Percentiles rank a stretch among this genome's conserved stretches.
Evolutionary conservation across 192 early-diverging fungal genomes (phyloP).

Genomic region (Coemansia sp.): DNA sequence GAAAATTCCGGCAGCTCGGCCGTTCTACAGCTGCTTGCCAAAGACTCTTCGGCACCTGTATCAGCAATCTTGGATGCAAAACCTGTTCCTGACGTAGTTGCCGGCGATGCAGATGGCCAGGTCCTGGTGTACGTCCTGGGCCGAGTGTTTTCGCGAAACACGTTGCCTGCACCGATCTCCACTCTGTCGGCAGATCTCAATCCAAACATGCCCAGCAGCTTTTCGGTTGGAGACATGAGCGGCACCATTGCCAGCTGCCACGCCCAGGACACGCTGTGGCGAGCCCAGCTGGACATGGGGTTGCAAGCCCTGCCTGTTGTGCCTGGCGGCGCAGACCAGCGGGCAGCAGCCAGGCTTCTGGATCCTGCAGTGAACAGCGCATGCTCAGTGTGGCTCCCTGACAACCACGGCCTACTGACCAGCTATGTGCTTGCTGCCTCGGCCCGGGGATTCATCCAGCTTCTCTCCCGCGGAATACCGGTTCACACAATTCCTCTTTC

Average conservation of each 20-base stretch:
- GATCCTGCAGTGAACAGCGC: conserved; percentile 20
- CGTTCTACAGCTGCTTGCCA: conserved; percentile 29
- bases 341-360: not conserved
- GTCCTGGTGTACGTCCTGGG: conserved; percentile 26
- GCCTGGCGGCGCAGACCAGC: not conserved
- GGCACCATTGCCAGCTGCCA: conserved; percentile 37
- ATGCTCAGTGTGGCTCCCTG: conserved; percentile 29
- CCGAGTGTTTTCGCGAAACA: conserved; percentile 36
- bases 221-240: conserved; percentile 42
- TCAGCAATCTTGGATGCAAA: not conserved
- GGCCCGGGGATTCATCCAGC: conserved; percentile 16
- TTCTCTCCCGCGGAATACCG: conserved; percentile 27
- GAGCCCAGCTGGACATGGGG: conserved; percentile 14
- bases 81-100: conserved; percentile 25
- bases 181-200: conserved; percentile 32
- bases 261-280: conserved; percentile 32
- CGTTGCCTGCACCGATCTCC: conserved; percentile 34
- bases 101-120: conserved; percentile 39
- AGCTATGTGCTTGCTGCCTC: conserved; percentile 38
- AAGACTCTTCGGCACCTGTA: conserved; percentile 3
- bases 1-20: conserved; percentile 27
- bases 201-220: conserved; percentile 33
- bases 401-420: conserved; percentile 34
- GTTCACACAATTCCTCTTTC: conserved; percentile 23
- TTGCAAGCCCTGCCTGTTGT: not conserved